Conservation (phyloP, 257 asterid species). For the Nicotiana noctiflora region DNA sequence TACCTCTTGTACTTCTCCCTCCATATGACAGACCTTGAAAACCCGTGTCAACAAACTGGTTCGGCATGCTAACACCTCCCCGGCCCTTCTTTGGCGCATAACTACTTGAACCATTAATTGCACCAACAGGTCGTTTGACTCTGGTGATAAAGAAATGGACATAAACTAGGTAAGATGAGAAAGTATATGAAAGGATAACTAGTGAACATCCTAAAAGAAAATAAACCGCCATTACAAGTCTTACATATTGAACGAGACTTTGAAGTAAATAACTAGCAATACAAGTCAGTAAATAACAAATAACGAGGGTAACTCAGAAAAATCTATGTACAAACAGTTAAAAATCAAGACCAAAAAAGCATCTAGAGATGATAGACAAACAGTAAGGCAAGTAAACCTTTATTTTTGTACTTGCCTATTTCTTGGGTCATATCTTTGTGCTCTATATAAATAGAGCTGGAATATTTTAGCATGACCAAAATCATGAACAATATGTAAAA, state of each 20-base stretch:
- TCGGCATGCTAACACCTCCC: conserved; percentile 42
- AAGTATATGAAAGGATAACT: neutral
- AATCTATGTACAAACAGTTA: neutral
- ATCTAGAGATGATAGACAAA: neutral
- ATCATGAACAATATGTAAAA: neutral
- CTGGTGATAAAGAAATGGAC: conserved; percentile 26
- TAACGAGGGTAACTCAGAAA: neutral
- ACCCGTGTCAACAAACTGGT: conserved; percentile 28
- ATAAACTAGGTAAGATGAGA: neutral
- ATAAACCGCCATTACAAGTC: neutral
- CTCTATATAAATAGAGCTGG: neutral
- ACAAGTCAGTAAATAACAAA: neutral
- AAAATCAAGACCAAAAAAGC: neutral
- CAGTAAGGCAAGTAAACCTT: neutral
- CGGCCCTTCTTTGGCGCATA: conserved; percentile 53
- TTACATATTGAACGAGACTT: neutral
- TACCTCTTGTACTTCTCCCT: conserved; percentile 46
- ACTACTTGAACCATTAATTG: conserved; percentile 35
- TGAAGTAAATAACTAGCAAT: neutral
- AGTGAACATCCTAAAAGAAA: neutral
- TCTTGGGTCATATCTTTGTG: neutral
- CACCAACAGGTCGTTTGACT: conserved; percentile 50
- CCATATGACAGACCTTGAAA: conserved; percentile 38
- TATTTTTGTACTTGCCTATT: neutral
- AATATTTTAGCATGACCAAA: neutral